A percentile compares a stretch with the other conserved stretches of the same genome.
Conservation (phyloP, 202 grass and related monocot species). For the Dendrocalamus latiflorus region DNA sequence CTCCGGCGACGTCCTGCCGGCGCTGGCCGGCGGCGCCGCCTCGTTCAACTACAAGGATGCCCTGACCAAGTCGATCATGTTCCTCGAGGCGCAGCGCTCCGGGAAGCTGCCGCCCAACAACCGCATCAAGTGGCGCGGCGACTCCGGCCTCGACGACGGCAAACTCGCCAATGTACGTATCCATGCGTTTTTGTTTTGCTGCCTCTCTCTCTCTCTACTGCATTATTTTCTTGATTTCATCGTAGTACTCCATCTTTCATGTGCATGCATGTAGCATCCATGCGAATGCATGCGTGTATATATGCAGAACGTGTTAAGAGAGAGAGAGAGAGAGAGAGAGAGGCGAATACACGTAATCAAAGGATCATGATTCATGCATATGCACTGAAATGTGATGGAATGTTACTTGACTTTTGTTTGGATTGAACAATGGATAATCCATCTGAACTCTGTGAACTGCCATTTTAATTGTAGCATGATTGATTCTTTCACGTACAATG, state of each 20-base stretch:
- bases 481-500: not conserved
- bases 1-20: slow-evolving; percentile 22
- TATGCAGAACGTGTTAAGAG: not conserved
- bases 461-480: not conserved
- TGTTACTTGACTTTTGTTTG: too few species aligned
- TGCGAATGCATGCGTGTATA: not conserved
- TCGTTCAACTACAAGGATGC: slow-evolving; percentile 78
- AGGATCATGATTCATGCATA: not conserved
- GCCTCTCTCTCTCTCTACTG: not conserved
- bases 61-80: slow-evolving; percentile 75
- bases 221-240: not conserved
- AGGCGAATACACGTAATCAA: not conserved
- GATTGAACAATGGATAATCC: not conserved
- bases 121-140: slow-evolving; percentile 85
- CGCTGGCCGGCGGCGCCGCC: not conserved
- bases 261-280: not conserved
- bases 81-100: slow-evolving; percentile 92
- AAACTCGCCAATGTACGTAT: slow-evolving; percentile 61
- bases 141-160: slow-evolving; percentile 85
- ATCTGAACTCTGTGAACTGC: not conserved
- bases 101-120: slow-evolving; percentile 75
- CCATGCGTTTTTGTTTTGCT: not conserved
- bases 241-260: not conserved
- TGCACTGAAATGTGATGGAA: too few species aligned
- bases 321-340: too few species aligned